phyloP scores from a whole-genome alignment of 2,329 filamentous ascomycete species.

The Phoma sp. region DNA sequence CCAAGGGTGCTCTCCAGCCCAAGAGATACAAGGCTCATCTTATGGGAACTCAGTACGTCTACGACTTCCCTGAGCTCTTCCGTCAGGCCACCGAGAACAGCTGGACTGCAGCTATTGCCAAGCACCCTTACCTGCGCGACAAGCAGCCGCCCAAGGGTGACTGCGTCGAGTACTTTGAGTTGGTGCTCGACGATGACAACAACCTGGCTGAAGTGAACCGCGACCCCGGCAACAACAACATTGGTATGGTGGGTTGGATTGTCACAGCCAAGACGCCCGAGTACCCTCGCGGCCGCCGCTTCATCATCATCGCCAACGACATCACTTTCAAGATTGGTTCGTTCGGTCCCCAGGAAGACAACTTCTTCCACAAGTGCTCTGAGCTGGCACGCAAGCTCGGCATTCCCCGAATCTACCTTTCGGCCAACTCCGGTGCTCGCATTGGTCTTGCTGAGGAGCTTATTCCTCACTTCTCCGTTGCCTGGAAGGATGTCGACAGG shows the following conservation, averaged over 20 bases:
- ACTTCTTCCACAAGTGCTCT: conserved; percentile 99
- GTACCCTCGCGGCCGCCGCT: conserved; percentile 89
- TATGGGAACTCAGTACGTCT: conserved; percentile 99
- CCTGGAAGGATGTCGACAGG: conserved; percentile 85
- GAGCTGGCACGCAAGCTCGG: conserved; percentile 92
- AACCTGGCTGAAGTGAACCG: conserved; percentile 91
- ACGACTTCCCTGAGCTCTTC: conserved; percentile 99
- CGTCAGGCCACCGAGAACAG: conserved; percentile 96
- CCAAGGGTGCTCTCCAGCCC: conserved; percentile 97
- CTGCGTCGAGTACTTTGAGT: conserved; percentile 91
- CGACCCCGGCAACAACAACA: conserved; percentile 92
- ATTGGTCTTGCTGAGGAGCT: conserved; percentile 96
- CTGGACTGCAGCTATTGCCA: conserved; percentile 79
- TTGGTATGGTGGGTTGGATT: conserved; percentile 99
- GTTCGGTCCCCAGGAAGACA: conserved; percentile 94
- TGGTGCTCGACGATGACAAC: conserved; percentile 93
- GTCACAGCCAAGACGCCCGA: conserved; percentile 94
- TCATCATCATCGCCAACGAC: conserved; percentile 97
- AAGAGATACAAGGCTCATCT: conserved; percentile 99
- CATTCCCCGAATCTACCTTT: conserved; percentile 96
- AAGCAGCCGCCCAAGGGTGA: conserved; percentile 87
- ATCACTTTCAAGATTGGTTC: conserved; percentile 99
- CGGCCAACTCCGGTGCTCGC: conserved; percentile 97
- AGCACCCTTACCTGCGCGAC: conserved; percentile 75
- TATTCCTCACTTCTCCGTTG: conserved; percentile 95